Percentiles rank a stretch among this genome's conserved stretches.
These are phyloP conservation scores for Butyriboletus loyo DNA, from an alignment of 768 basidiomycete species.

Conservation along the genomic window DNA sequence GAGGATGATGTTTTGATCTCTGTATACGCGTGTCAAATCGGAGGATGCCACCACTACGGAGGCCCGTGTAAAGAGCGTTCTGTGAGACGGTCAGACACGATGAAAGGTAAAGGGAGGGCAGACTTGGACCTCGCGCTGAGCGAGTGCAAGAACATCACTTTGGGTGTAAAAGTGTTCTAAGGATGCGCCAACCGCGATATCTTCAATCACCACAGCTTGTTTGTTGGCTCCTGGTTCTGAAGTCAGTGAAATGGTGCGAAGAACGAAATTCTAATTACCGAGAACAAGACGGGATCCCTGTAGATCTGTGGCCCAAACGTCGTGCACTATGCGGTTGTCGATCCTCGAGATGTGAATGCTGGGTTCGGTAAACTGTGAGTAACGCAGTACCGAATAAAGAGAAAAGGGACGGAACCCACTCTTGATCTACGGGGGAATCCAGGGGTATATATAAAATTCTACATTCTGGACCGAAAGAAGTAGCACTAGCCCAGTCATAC, in stretches of 20 bases:
- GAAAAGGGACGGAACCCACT: slow-evolving; percentile 31
- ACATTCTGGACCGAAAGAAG: slow-evolving; percentile 52
- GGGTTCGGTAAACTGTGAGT: neutral
- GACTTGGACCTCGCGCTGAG: slow-evolving; percentile 45
- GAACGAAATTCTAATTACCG: slow-evolving; percentile 35
- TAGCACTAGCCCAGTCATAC: slow-evolving; percentile 42
- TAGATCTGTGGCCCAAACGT: slow-evolving; percentile 57
- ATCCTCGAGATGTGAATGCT: slow-evolving; percentile 27
- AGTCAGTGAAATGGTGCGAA: neutral
- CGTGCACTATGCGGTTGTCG: slow-evolving; percentile 42
- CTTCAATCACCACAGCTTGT: slow-evolving; percentile 49
- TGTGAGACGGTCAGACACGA: slow-evolving; percentile 20
- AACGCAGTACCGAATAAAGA: neutral
- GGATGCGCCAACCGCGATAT: slow-evolving; percentile 41
- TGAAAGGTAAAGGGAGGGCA: neutral
- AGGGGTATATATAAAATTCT: slow-evolving; percentile 45
- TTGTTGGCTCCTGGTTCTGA: slow-evolving; percentile 47
- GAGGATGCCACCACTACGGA: slow-evolving; percentile 56
- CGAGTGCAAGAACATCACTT: slow-evolving; percentile 65
- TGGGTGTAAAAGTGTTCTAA: slow-evolving; percentile 45
- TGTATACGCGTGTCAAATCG: slow-evolving; percentile 55
- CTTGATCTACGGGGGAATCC: slow-evolving; percentile 34
- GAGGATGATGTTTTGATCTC: slow-evolving; percentile 34
- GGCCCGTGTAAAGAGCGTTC: slow-evolving; percentile 53
- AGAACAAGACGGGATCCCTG: slow-evolving; percentile 47